Conservation (phyloP, 768 basidiomycete species). For the Amyloporia xantha region DNA sequence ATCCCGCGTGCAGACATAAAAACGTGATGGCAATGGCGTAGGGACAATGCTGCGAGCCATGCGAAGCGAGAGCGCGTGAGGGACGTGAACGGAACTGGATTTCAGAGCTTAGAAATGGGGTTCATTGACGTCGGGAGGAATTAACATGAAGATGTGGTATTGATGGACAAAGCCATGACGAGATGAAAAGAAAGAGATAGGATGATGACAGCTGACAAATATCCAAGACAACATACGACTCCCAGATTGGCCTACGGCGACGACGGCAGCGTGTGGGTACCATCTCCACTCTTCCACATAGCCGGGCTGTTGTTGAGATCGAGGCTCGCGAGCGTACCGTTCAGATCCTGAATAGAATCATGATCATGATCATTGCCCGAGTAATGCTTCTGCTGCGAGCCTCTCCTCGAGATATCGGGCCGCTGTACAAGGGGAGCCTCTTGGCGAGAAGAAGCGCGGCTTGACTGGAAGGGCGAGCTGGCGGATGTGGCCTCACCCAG, state of each 20-base stretch:
- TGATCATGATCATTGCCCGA: conserved; percentile 29
- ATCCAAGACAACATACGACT: conserved; percentile 3
- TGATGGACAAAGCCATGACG: conserved; percentile 12
- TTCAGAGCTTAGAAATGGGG: conserved; percentile 15
- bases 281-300: conserved; percentile 27
- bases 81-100: conserved; percentile 14
- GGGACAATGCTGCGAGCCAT: conserved; percentile 4
- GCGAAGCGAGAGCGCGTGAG: conserved; percentile 16
- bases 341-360: conserved; percentile 61
- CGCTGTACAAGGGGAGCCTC: conserved; percentile 30
- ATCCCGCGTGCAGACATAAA: conserved; percentile 18
- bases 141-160: conserved; percentile 8
- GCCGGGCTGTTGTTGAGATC: conserved; percentile 42
- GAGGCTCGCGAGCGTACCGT: conserved; percentile 69
- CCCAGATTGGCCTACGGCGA: conserved; percentile 1
- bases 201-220: conserved; percentile 3
- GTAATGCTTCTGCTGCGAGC: conserved; percentile 14
- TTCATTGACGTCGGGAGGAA: conserved; percentile 3
- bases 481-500: conserved; percentile 36
- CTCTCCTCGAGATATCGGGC: conserved; percentile 15
- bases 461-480: conserved; percentile 15
- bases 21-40: conserved; percentile 15
- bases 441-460: conserved; percentile 35
- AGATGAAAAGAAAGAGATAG: conserved; percentile 1
- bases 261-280: conserved; percentile 8